Conservation (phyloP, 345 rosid species). For the Heritiera fomes region DNA sequence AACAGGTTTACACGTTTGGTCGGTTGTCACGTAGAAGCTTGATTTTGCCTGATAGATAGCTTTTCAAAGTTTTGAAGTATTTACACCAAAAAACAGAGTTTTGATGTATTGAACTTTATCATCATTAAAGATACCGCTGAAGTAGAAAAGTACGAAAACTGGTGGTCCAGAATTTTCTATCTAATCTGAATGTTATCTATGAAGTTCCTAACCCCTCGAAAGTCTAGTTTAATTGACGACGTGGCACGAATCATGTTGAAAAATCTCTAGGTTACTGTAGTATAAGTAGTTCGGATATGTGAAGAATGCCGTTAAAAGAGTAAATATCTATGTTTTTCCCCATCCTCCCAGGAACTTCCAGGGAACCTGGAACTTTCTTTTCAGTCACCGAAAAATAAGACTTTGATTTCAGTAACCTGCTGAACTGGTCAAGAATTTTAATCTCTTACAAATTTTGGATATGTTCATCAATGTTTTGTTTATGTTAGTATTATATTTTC, state of each 20-base stretch:
- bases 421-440: not conserved
- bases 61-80: not conserved
- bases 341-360: not conserved
- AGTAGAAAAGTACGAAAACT: not conserved
- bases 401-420: not conserved
- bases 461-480: no score
- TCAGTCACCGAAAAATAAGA: no score
- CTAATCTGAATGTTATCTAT: not conserved
- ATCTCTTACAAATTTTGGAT: not conserved
- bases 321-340: not conserved
- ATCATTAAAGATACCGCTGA: not conserved
- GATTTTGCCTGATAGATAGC: not conserved
- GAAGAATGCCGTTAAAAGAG: not conserved
- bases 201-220: no score
- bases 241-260: not conserved
- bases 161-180: not conserved
- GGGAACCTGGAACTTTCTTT: not conserved
- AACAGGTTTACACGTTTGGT: not conserved
- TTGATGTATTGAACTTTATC: not conserved
- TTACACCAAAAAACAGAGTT: not conserved
- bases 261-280: not conserved
- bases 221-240: not conserved
- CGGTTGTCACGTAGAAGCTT: not conserved
- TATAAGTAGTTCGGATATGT: not conserved
- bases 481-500: no score